A percentile compares a stretch with the other conserved stretches of the same genome.
phyloP scores from a whole-genome alignment of 2,329 filamentous ascomycete species.

The Colletotrichum spaethianum region DNA sequence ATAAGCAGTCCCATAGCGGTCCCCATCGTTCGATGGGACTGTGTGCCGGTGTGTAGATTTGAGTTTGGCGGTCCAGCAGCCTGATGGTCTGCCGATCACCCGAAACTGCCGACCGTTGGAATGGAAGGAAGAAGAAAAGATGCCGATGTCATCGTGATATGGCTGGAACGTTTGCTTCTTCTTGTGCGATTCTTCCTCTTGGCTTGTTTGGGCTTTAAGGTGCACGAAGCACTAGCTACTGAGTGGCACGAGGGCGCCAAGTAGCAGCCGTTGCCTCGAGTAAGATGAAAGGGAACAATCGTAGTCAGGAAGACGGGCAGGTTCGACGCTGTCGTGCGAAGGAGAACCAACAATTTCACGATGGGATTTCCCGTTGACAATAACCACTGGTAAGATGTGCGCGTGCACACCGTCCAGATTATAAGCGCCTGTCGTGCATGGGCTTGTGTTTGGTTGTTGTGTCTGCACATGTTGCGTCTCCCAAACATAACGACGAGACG shows the following conservation, averaged over 20 bases:
- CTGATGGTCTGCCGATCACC: not conserved
- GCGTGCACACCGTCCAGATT: not conserved
- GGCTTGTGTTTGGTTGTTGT: not conserved
- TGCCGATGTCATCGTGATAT: slow-evolving; percentile 24
- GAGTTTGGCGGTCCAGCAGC: not conserved
- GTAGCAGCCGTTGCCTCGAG: slow-evolving; percentile 28
- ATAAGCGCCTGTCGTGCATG: slow-evolving; percentile 34
- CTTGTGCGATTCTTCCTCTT: slow-evolving; percentile 23
- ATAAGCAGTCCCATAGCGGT: no score
- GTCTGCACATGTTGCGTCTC: slow-evolving; percentile 16
- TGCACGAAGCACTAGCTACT: not conserved
- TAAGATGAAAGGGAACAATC: slow-evolving; percentile 18
- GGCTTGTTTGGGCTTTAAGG: slow-evolving; percentile 11
- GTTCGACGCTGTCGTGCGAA: slow-evolving; percentile 16
- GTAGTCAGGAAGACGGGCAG: not conserved
- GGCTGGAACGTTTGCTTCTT: slow-evolving; percentile 36
- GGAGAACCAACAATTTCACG: not conserved
- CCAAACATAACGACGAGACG: not conserved
- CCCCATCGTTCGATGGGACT: slow-evolving; percentile 12
- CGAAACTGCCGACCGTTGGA: slow-evolving; percentile 30
- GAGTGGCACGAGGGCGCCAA: slow-evolving; percentile 27
- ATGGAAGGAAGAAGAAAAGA: slow-evolving; percentile 9
- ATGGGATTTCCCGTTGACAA: not conserved
- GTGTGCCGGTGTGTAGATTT: not conserved
- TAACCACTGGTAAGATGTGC: not conserved